Evolutionary conservation across 1,139 yeast genomes (phyloP).

Genomic region (Debaryomyces robertsiae): DNA sequence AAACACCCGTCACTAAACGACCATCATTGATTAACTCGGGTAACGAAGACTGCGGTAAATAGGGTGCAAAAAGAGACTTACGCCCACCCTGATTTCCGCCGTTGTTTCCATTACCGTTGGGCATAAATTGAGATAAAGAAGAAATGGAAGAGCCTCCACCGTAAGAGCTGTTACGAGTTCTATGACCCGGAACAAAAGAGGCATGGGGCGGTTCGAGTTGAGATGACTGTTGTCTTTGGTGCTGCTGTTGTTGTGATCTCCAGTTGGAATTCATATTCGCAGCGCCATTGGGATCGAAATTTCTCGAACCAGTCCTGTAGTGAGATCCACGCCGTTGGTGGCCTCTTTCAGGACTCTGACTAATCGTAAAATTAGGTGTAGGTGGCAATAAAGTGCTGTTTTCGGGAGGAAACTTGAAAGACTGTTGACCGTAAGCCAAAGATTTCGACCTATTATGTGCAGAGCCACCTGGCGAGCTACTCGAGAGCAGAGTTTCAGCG

Average conservation of each 20-base stretch:
- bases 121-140: slow-evolving; percentile 50
- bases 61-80: slow-evolving; percentile 93
- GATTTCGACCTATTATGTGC: slow-evolving; percentile 38
- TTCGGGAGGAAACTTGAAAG: slow-evolving; percentile 49
- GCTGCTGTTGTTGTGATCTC: slow-evolving; percentile 50
- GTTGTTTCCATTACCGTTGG: slow-evolving; percentile 27
- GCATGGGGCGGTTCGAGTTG: slow-evolving; percentile 52
- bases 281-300: slow-evolving; percentile 48
- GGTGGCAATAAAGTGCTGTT: slow-evolving; percentile 43
- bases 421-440: slow-evolving; percentile 48
- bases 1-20: slow-evolving; percentile 84
- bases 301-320: slow-evolving; percentile 58
- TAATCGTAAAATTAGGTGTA: slow-evolving; percentile 44
- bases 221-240: slow-evolving; percentile 29
- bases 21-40: slow-evolving; percentile 92
- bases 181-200: slow-evolving; percentile 77
- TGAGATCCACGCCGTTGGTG: slow-evolving; percentile 54
- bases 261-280: slow-evolving; percentile 61
- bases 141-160: slow-evolving; percentile 64
- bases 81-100: slow-evolving; percentile 45
- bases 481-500: slow-evolving; percentile 21
- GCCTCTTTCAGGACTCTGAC: slow-evolving; percentile 44
- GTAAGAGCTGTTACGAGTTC: slow-evolving; percentile 66
- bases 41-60: slow-evolving; percentile 87
- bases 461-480: slow-evolving; percentile 13